phyloP scores from a whole-genome alignment of 2,329 filamentous ascomycete genomes.

The Neofusicoccum kwambonambiense region DNA sequence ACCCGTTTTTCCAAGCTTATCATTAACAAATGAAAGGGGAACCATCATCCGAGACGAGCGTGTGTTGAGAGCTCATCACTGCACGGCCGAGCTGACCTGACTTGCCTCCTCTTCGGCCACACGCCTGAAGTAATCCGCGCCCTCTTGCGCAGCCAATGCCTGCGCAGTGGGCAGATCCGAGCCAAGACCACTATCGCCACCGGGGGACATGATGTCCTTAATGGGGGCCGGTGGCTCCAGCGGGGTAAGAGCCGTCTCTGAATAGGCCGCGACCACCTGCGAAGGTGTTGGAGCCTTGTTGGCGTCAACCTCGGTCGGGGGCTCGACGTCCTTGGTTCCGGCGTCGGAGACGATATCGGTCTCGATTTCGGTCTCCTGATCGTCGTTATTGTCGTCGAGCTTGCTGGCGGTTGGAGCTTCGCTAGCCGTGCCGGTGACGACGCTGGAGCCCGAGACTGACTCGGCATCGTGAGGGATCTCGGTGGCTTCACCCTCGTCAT shows the following conservation, averaged over 20 bases:
- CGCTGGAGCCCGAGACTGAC: conserved; percentile 3
- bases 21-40: background rate
- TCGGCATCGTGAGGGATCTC: conserved; percentile 16
- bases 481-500: conserved; percentile 22
- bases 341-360: background rate
- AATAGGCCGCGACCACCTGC: conserved; percentile 25
- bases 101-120: conserved; percentile 36
- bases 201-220: background rate
- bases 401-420: background rate
- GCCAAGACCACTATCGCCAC: conserved; percentile 38
- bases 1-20: background rate
- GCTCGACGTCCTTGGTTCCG: conserved; percentile 10
- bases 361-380: background rate
- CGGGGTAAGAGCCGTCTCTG: conserved; percentile 28
- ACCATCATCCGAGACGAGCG: too few species aligned
- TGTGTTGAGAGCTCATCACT: background rate
- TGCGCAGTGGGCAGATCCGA: conserved; percentile 36
- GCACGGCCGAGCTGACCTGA: conserved; percentile 4
- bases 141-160: conserved; percentile 23
- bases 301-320: conserved; percentile 7
- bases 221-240: conserved; percentile 17
- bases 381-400: background rate
- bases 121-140: conserved; percentile 37
- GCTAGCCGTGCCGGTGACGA: background rate
- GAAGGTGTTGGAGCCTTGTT: background rate